Evolutionary conservation across 176 grass and related monocot species (phyloP).

Genomic region (Phoenix roebelenii): DNA sequence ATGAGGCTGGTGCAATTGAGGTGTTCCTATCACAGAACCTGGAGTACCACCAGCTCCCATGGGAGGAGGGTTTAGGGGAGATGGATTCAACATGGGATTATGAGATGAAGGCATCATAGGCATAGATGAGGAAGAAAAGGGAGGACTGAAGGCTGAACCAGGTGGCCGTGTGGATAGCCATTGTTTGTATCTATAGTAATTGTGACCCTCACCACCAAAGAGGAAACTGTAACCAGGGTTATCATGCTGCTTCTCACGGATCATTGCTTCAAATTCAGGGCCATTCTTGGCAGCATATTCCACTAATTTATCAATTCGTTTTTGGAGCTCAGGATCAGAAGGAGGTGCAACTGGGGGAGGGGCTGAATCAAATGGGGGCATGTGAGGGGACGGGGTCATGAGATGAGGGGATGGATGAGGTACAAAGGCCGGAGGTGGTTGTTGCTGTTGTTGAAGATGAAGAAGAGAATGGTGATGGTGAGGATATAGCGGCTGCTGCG

Average conservation of each 20-base stretch:
- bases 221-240: conserved; percentile 90
- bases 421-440: conserved; percentile 14
- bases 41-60: conserved; percentile 27
- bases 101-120: conserved; percentile 34
- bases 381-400: conserved; percentile 33
- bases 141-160: conserved; percentile 23
- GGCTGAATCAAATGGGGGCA: conserved; percentile 43
- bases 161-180: conserved; percentile 35
- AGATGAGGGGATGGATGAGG: conserved; percentile 28
- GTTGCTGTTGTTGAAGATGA: conserved; percentile 38
- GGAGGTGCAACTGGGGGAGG: conserved; percentile 48
- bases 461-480: conserved; percentile 45
- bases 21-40: conserved; percentile 27
- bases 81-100: conserved; percentile 19
- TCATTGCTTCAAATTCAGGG: conserved; percentile 76
- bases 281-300: conserved; percentile 95
- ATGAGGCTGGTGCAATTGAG: conserved; percentile 52
- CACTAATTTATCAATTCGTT: conserved; percentile 92
- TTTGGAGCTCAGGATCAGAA: conserved; percentile 79
- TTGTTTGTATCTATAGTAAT: conserved; percentile 89
- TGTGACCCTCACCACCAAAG: conserved; percentile 93
- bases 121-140: conserved; percentile 35
- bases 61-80: conserved; percentile 21
- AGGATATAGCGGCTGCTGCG: conserved; percentile 29
- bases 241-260: conserved; percentile 94